Evolutionary conservation across 805 yeast species (phyloP), one percentile per base, ranked within the genome.

Genomic region (Ogataea ramenticola): DNA sequence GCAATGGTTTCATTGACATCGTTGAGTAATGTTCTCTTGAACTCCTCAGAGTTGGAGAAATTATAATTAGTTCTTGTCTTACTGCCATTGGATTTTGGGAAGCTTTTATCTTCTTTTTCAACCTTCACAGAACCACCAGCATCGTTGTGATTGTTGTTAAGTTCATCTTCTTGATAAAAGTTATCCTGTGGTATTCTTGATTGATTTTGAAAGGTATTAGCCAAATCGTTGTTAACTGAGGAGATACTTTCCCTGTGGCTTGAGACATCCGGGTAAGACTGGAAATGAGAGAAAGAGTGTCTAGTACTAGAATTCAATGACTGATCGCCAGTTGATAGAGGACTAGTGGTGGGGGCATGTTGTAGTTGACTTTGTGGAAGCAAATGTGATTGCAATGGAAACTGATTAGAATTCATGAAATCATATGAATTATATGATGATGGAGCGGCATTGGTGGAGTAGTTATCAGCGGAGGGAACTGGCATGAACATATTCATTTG

Each of bases 1-100:
- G 42, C 47, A 17, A 50, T 41, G 1, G 56, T 52, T 11, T 53
- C 48, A 14, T 49, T 49, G 3, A 52, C 53, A 3, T 49, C 50
- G 17, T 47, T 46, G 3, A 49, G 36, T n/a, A 50, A 38, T 4
- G 44, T 43, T 39, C 46, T 42, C 36, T 45, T 53, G 46, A 48
- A 49, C 26, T 45, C 48, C 20, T 36, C 36, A 32, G 39, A 14
- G 10, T 36, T 21, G 3, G 24, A n/a, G n/a, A n/a, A 19, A 17
- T 34, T 19, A 33, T 16, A 39, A 38, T 16, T 34, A 19, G n/a
- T 17, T 34, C 21, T 16, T 17, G 33, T 9, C 36, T 19, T 34
- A 16, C 32, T n/a, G 19, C n/a, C 36, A 20, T 8, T 11, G n/a
- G 32, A 14, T 4, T 8, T 29, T 29, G 32, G 32, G 32, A 29